Evolutionary conservation across 2,329 filamentous ascomycete genomes (phyloP), one percentile per base, ranked within the genome.

Genomic region (Colletotrichum lindemuthianum): DNA sequence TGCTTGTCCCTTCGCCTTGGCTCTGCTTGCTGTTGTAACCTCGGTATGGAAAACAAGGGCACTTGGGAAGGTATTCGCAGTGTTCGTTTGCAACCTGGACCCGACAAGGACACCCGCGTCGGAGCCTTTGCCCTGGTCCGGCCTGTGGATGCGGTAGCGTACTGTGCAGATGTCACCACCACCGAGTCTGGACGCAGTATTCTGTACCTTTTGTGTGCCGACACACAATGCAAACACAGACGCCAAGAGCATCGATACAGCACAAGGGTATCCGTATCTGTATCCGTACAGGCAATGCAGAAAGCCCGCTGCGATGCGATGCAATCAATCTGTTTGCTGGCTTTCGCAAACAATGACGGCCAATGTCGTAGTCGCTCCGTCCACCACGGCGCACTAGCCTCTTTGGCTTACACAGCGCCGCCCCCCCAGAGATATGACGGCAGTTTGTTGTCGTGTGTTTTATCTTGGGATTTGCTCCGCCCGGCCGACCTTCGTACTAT

Each of bases 71-170:
- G 24, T 24, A 24, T 24, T 24, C 24, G 24, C 24, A 24, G 24
- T 24, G 24, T 24, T 4, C 3, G 3, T 41, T 63, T 24, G 24
- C 24, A 24, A 24, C 24, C 24, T 24, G 24, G 40, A 47, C 39
- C 56, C 49, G 56, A 60, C 60, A 64, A 54, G 56, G 60, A 43
- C 47, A 64, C 54, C 49, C 56, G 60, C 56, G 60, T 54, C 56
- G 60, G 55, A 53, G 24, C 13, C 50, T 47, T 40, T 47, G 43
- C 41, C 57, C 54, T 52, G 41, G 12, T 34, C 12, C 16, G 39
- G 15, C 40, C 37, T 40, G 37, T 40, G 37, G 9, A 13, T 40
- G 37, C 12, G 6, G 8, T 9, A 10, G 37, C 12, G 37, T 40
- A 5, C 8, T 40, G 37, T 24, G 24, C 4, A 24, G 24, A 24